Evolutionary conservation across 768 basidiomycete genomes (phyloP).

Genomic region (Hortiboletus flavorubellus): DNA sequence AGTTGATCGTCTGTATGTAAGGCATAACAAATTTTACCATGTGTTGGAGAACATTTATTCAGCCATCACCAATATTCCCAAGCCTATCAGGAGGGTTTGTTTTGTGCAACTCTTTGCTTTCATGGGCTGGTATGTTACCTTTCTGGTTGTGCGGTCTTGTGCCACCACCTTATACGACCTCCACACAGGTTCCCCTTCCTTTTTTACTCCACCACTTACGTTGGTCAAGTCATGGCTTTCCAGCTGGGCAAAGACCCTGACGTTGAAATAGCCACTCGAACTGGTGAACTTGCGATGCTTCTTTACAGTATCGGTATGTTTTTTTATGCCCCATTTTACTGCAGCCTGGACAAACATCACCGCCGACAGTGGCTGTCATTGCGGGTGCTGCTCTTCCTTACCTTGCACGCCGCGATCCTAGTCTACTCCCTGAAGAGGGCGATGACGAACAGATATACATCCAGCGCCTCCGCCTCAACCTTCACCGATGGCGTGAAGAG

Average conservation of each 20-base stretch:
- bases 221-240: conserved; percentile 91
- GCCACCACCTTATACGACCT: conserved; percentile 8
- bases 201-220: conserved; percentile 91
- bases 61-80: conserved; percentile 73
- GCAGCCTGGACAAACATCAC: not conserved
- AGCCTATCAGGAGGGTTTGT: conserved; percentile 84
- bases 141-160: not conserved
- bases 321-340: not conserved
- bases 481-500: conserved; percentile 82
- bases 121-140: conserved; percentile 78
- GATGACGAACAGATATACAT: conserved; percentile 73
- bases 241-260: conserved; percentile 73
- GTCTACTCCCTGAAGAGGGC: conserved; percentile 67
- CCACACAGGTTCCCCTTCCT: conserved; percentile 84
- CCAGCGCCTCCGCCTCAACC: conserved; percentile 62
- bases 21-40: conserved; percentile 58
- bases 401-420: conserved; percentile 76
- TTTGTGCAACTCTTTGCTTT: conserved; percentile 94
- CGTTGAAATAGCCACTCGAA: conserved; percentile 77
- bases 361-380: conserved; percentile 67
- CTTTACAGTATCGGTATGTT: conserved; percentile 79
- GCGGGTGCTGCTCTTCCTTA: conserved; percentile 81
- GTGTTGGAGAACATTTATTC: conserved; percentile 74
- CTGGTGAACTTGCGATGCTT: conserved; percentile 85
- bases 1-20: conserved; percentile 4